These are phyloP conservation scores for Pyrrhoderma lamaoense DNA, from an alignment of 1,284 basidiomycete genomes.

Conservation along the genomic window DNA sequence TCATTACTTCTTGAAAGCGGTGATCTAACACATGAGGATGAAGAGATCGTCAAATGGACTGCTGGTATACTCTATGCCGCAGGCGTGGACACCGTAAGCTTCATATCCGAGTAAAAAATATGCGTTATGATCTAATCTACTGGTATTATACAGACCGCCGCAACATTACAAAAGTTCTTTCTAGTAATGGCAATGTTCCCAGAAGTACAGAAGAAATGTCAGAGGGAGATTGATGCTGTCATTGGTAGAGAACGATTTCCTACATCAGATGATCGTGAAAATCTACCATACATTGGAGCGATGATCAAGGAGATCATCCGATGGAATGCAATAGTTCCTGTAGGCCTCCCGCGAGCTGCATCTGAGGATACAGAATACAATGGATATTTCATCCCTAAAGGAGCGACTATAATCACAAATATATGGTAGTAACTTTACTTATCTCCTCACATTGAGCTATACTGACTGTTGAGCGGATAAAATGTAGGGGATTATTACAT, in stretches of 20 bases:
- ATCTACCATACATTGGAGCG: constrained; percentile 18
- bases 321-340: constrained; percentile 1
- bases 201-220: constrained; percentile 34
- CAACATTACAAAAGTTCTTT: constrained; percentile 10
- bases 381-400: constrained; percentile 8
- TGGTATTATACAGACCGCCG: constrained; percentile 1
- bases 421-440: constrained; percentile 11
- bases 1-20: too few species aligned
- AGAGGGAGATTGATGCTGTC: constrained; percentile 34
- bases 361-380: constrained; percentile 4
- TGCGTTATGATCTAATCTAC: too few species aligned
- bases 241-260: constrained; percentile 11
- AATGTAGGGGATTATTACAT: constrained; percentile 14
- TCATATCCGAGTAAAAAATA: too few species aligned
- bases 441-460: background rate
- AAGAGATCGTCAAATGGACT: background rate
- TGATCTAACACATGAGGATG: background rate
- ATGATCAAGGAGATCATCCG: constrained; percentile 27
- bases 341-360: background rate
- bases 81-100: constrained; percentile 3
- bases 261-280: constrained; percentile 21
- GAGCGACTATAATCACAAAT: constrained; percentile 13
- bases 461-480: background rate
- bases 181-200: constrained; percentile 31
- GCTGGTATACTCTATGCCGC: constrained; percentile 2